A percentile compares a stretch with the other conserved stretches of the same genome.
Evolutionary conservation across 257 asterid species (phyloP).

Genomic region (Apocynum venetum): DNA sequence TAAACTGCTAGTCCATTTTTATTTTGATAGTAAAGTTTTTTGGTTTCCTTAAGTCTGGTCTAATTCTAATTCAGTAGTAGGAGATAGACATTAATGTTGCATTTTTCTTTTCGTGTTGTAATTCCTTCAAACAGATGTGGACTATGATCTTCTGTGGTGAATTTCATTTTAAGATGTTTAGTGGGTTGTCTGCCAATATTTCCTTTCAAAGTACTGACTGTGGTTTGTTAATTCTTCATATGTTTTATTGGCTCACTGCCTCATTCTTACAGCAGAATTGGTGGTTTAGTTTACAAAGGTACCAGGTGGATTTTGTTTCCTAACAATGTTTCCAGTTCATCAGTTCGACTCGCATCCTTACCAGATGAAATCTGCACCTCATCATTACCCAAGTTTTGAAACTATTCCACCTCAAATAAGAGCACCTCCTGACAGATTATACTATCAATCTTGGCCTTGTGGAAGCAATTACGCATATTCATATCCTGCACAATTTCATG

Average conservation of each 20-base stretch:
- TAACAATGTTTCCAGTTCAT: constrained; percentile 33
- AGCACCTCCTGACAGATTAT: constrained; percentile 22
- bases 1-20: background rate
- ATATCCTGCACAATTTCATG: constrained; percentile 29
- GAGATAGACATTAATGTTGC: background rate
- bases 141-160: background rate
- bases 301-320: background rate
- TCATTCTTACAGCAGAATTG: background rate
- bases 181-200: background rate
- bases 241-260: background rate
- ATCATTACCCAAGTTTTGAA: constrained; percentile 27
- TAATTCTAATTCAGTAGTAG: background rate
- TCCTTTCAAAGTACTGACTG: background rate
- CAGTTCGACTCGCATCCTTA: constrained; percentile 31
- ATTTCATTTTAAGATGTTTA: background rate
- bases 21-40: background rate
- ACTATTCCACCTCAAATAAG: constrained; percentile 28
- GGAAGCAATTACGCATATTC: constrained; percentile 32
- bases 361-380: constrained; percentile 35
- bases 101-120: no score
- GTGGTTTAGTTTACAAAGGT: background rate
- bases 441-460: constrained; percentile 41
- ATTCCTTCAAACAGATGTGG: no score
- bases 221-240: background rate
- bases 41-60: background rate